These are phyloP conservation scores for Tagetes erecta DNA, from an alignment of 129 eudicot genomes.

Conservation along the genomic window DNA sequence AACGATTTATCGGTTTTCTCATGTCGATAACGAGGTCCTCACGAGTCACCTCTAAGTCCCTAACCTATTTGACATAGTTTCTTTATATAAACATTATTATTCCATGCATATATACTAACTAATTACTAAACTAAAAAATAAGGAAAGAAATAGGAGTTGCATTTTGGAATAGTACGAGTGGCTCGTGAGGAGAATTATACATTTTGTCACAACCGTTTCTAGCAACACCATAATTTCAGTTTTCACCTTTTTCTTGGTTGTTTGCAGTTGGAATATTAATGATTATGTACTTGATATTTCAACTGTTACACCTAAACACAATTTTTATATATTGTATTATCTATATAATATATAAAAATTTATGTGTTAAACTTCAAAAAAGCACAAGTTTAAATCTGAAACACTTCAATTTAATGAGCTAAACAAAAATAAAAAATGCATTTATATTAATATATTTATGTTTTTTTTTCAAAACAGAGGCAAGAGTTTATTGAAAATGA, in stretches of 20 bases:
- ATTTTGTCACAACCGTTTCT: conserved; percentile 21
- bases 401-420: not conserved
- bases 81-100: too few species aligned
- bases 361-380: too few species aligned
- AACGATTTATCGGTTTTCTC: too few species aligned
- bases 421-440: not conserved
- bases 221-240: conserved; percentile 2
- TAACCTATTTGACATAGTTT: too few species aligned
- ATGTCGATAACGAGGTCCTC: too few species aligned
- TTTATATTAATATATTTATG: not conserved
- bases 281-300: not conserved
- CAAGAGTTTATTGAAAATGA: too few species aligned
- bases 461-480: not conserved
- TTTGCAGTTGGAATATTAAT: conserved; percentile 6
- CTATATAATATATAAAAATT: too few species aligned
- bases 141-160: not conserved
- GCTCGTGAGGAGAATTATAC: conserved; percentile 36
- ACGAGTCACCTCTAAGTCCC: too few species aligned
- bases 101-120: too few species aligned
- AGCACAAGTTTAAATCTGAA: not conserved
- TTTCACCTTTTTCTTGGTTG: conserved; percentile 21
- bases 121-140: too few species aligned
- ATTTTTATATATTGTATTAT: not conserved
- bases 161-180: not conserved
- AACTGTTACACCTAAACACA: not conserved